These are phyloP conservation scores for Lasiosphaeris hirsuta DNA, from an alignment of 495 filamentous ascomycete species.

Conservation along the genomic window DNA sequence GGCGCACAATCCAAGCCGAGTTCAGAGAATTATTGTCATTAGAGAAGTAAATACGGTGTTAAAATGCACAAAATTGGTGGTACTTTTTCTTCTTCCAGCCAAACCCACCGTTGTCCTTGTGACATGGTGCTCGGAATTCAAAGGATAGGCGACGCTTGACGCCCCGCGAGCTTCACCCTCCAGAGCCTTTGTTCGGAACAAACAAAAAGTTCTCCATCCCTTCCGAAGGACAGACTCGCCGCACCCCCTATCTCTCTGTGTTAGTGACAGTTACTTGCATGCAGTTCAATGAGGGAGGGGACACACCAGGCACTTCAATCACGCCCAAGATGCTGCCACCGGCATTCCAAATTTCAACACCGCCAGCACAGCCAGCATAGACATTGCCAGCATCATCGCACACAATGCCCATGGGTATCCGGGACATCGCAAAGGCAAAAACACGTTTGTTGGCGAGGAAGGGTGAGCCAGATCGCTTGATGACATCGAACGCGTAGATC, in stretches of 20 bases:
- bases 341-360: conserved; percentile 46
- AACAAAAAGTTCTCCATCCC: conserved; percentile 27
- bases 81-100: no score
- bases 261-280: not conserved
- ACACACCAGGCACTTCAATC: conserved; percentile 33
- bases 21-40: no score
- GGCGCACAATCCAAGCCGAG: no score
- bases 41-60: no score
- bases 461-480: conserved; percentile 16
- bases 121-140: no score
- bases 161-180: conserved; percentile 12
- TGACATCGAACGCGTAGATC: conserved; percentile 37
- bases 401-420: conserved; percentile 44
- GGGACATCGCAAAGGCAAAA: conserved; percentile 45
- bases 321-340: conserved; percentile 43
- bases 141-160: no score
- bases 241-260: conserved; percentile 23
- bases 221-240: conserved; percentile 29
- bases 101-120: no score
- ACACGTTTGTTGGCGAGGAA: conserved; percentile 49
- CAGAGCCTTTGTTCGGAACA: conserved; percentile 31
- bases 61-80: no score
- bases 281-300: not conserved
- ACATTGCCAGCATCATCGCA: conserved; percentile 45
- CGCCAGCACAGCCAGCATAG: conserved; percentile 47